Conservation (phyloP, 345 rosid genomes). For the Citrus reticulata region DNA sequence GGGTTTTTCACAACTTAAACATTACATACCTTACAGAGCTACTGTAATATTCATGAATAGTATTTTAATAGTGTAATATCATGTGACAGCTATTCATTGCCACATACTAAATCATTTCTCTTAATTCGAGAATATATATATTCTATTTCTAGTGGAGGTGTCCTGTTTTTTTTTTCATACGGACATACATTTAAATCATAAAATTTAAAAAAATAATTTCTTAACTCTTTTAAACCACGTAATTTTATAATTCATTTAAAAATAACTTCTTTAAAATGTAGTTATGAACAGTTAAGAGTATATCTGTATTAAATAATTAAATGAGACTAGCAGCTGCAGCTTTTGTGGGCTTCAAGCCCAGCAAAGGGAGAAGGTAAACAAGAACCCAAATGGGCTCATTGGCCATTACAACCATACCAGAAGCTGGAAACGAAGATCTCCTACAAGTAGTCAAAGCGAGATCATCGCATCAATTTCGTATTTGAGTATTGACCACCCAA, state of each 20-base stretch:
- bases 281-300: too few relatives aligned
- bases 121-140: too few relatives aligned
- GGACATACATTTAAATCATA: too few relatives aligned
- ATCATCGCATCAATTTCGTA: background rate
- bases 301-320: too few relatives aligned
- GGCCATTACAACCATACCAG: background rate
- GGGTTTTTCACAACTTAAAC: background rate
- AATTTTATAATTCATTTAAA: too few relatives aligned
- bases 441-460: background rate
- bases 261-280: too few relatives aligned
- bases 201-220: rapidly evolving
- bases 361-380: background rate
- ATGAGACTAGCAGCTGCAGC: background rate
- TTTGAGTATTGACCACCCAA: background rate
- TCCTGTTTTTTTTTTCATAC: too few relatives aligned
- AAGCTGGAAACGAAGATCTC: background rate
- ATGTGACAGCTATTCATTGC: too few relatives aligned
- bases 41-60: background rate
- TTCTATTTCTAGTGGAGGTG: too few relatives aligned
- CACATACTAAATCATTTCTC: rapidly evolving
- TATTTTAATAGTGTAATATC: background rate
- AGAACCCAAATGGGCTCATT: background rate
- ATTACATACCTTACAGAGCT: background rate
- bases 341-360: background rate
- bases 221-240: rapidly evolving